Evolutionary conservation across 1,284 basidiomycete genomes (phyloP), one percentile per base, ranked within the genome.

Genomic region (Moesziomyces aphidis): DNA sequence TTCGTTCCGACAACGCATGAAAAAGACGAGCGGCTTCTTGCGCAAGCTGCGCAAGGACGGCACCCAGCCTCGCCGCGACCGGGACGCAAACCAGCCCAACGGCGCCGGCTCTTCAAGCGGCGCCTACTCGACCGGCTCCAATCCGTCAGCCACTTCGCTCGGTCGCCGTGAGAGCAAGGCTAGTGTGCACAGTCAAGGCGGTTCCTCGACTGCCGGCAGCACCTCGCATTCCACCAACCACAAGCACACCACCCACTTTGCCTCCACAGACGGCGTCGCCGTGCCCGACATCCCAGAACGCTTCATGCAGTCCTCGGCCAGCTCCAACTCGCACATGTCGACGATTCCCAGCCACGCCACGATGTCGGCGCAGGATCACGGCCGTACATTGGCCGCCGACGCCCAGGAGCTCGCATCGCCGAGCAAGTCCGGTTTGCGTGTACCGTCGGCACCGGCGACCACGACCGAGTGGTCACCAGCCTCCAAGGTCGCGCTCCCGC

Each of bases 1-100:
- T 26, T 50, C 63, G 7, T 79, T 81, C 53, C 72, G 68, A 19
- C 73, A 79, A 34, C 62, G 79, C 19, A 76, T 82, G 75, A 82
- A 82, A 49, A 82, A 82, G 62, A 82, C 80, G 2, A 78, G 78
- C 55, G 77, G 78, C 31, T 80, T 81, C 43, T 53, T 81, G n/a
- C 69, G 67, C 15, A 78, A 67, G 52, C 48, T 76, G 28, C 63
- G 73, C 3, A 73, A 70, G 13, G 73, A 68, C 39, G 53, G 24
- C 47, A 49, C 42, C 9, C 47, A 44, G 44, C 23, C 15, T 17
- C 45, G 71, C 58, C 50, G 61, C 42, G 54, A 62, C 17, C 50
- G 53, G 28, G 58, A 63, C 28, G 34, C 50, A 23, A 19, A 53
- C 17, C 42, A 49, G n/a, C 31, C 55, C 17, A 57, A 24, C n/a